Conservation (phyloP, 352 stramenopile species). For the Saprolegnia diclina region DNA sequence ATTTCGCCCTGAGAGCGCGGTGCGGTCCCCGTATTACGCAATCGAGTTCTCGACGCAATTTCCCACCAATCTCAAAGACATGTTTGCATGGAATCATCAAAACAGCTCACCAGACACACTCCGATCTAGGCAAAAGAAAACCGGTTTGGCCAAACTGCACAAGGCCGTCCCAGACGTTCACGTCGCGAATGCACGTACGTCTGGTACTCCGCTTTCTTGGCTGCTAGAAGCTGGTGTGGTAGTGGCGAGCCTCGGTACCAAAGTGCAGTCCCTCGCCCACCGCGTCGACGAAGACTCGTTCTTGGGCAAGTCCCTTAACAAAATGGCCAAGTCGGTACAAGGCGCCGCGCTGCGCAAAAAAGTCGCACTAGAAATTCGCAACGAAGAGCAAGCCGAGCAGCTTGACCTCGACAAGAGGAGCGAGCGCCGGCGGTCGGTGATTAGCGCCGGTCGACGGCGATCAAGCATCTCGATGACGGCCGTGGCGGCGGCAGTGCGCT, state of each 20-base stretch:
- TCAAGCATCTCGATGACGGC: not conserved
- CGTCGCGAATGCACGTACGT: not conserved
- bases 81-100: not conserved
- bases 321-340: conserved; percentile 3
- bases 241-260: conserved; percentile 1
- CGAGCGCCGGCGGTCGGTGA: not conserved
- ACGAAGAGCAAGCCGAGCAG: not conserved
- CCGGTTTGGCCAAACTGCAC: not conserved
- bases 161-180: not conserved
- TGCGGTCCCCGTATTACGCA: not conserved
- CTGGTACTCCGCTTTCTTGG: not conserved
- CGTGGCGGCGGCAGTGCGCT: not conserved
- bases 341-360: not conserved
- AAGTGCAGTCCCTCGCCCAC: not conserved
- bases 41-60: conserved; percentile 16
- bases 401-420: not conserved
- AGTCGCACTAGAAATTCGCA: not conserved
- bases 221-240: not conserved
- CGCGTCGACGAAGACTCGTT: conserved; percentile 26
- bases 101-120: too few species aligned
- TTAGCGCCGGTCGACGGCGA: not conserved
- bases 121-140: not conserved
- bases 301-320: conserved; percentile 1
- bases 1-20: conserved; percentile 1
- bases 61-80: conserved; percentile 7